These are phyloP conservation scores for Metarhizium robertsii DNA, from an alignment of 2,329 filamentous ascomycete genomes.

Conservation along the genomic window DNA sequence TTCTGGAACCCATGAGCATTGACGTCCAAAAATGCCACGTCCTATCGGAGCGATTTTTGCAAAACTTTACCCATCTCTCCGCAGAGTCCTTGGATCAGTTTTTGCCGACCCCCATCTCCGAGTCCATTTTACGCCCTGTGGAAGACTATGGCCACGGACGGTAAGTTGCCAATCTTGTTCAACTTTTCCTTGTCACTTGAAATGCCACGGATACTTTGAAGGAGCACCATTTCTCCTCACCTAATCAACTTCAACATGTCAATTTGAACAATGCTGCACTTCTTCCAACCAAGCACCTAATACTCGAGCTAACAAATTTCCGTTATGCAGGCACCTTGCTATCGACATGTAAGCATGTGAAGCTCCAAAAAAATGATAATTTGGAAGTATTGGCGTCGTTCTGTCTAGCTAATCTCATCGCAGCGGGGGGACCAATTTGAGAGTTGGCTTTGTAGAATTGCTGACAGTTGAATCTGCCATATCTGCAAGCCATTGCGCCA, in stretches of 20 bases:
- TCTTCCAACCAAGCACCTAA: background rate
- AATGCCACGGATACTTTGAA: no score
- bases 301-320: conserved; percentile 5
- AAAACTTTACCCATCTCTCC: conserved; percentile 40
- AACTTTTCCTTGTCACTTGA: no score
- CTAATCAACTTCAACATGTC: no score
- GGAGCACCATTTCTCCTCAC: no score
- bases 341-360: conserved; percentile 51
- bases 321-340: conserved; percentile 40
- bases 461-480: conserved; percentile 24
- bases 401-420: conserved; percentile 1
- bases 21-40: conserved; percentile 34
- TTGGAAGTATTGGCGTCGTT: conserved; percentile 18
- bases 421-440: conserved; percentile 59
- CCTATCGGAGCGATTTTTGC: conserved; percentile 38
- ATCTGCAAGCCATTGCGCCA: background rate
- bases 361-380: background rate
- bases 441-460: conserved; percentile 59
- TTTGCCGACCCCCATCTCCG: conserved; percentile 51
- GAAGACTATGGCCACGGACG: conserved; percentile 32
- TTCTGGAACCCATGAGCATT: conserved; percentile 41
- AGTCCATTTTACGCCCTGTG: conserved; percentile 44
- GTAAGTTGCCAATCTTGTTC: conserved; percentile 30
- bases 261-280: no score
- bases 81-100: conserved; percentile 46